These are phyloP conservation scores for Friedmanniomyces simplex DNA, from an alignment of 495 filamentous ascomycete genomes.

Conservation along the genomic window DNA sequence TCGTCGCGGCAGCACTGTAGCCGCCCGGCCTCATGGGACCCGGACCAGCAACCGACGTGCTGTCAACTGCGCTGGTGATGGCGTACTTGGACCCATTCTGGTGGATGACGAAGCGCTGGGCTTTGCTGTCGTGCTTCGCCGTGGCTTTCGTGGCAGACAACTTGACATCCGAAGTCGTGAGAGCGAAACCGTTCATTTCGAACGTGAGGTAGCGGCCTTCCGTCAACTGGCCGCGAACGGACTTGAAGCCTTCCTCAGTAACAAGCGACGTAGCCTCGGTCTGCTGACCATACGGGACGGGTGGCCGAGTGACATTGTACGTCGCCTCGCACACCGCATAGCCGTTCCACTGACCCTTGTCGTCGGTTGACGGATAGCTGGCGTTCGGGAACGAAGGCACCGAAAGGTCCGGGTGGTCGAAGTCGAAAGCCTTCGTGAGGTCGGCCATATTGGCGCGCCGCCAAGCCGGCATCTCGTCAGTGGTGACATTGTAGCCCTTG, in stretches of 20 bases:
- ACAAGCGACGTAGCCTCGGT: conserved; percentile 13
- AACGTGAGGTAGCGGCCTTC: conserved; percentile 38
- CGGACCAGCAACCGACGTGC: conserved; percentile 31
- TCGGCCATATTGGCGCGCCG: conserved; percentile 46
- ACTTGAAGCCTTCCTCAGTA: conserved; percentile 42
- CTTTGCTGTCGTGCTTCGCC: conserved; percentile 30
- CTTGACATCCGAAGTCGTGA: conserved; percentile 11
- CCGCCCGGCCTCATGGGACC: conserved; percentile 22
- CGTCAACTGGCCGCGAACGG: conserved; percentile 41
- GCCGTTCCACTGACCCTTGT: conserved; percentile 36
- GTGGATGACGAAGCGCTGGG: conserved; percentile 44
- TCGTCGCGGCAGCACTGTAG: conserved; percentile 23
- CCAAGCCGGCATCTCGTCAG: conserved; percentile 43
- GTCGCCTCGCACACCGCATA: conserved; percentile 35
- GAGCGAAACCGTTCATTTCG: conserved; percentile 16
- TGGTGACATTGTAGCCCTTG: conserved; percentile 39
- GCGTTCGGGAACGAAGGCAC: conserved; percentile 38
- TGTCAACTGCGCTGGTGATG: conserved; percentile 42
- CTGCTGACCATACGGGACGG: conserved; percentile 41
- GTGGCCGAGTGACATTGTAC: conserved; percentile 32
- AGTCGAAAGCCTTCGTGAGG: conserved; percentile 43
- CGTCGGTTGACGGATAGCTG: conserved; percentile 29
- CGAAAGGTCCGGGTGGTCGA: conserved; percentile 40
- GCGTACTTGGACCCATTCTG: conserved; percentile 35
- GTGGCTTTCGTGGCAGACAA: conserved; percentile 30